Evolutionary conservation across 129 eudicot genomes (phyloP), one percentile per base, ranked within the genome.

Genomic region (Flaveria robusta): DNA sequence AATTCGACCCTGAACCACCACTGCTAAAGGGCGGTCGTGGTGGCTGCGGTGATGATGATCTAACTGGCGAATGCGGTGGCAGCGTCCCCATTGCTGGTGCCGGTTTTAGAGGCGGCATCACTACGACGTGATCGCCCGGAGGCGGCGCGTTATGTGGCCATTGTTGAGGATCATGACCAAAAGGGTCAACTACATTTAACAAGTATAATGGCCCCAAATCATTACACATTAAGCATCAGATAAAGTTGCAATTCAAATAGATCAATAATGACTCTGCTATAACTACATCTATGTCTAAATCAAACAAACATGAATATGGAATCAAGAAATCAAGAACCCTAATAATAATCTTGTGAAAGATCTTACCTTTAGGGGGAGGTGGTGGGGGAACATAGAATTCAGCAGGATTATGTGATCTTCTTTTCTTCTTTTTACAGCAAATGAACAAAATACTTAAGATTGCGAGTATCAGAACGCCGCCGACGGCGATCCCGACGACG

Each of bases 1-100:
- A 80, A 66, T 80, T 80, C 12, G 83, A 80, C 0, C 83, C 83
- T 3, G 83, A 80, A 74, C 81, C 85, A 16, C 81, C 81, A 18
- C 77, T 81, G 56, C 71, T 75, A 39, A 81, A 75, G 8, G 75
- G 76, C 12, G 78, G 77, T 2, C 65, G 66, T 9, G 65, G 22
- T 51, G 59, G 77, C 43, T 64, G 77, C 8, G 70, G 49, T 11
- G 82, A 70, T n/a, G 47, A 71, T 47, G 81, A 79, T 66, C 78
- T 75, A n/a, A 43, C 54, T n/a, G 80, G 84, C 7, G 84, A 75
- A 3, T 16, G 84, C 22, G 66, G 81, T 31, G 84, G 84, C 20
- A 51, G 71, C 22, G 65, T 41, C 50, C 56, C 68, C 68, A 60
- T 46, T 50, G 16, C 19, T 14, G 75, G 75, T 49, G 78, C 68